Evolutionary conservation across 75 land plant genomes (phyloP), one percentile per base, ranked within the genome.

Genomic region (Ceratopteris richardii): DNA sequence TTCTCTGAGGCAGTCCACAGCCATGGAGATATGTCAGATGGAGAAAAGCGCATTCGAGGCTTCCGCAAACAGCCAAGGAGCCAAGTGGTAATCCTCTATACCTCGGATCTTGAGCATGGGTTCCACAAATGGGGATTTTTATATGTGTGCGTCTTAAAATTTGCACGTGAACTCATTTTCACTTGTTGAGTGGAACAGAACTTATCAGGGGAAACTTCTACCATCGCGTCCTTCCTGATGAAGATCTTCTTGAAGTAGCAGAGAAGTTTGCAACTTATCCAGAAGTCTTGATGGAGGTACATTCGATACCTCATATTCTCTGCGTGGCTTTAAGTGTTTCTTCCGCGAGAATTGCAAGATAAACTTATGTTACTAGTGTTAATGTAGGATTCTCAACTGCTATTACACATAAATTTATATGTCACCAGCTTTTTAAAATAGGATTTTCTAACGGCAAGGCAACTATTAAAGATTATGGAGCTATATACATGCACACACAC

Each of bases 261-360:
- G 55, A 52, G 4, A 65, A 58, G 17, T 46, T 55, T 46, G 29
- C 44, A 9, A 58, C 56, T 20, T 47, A 36, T 28, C 28, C 58
- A 31, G 71, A 71, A 31, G 43, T 71, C 29, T 54, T 71, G 26
- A 71, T 71, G 62, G 74, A 71, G 74, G 74, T 71, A 58, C 26
- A n/a, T 13, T 12, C 43, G 29, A 58, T 58, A 6, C 14, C 6
- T 12, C 30, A 24, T 9, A 23, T 4, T 29, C 12, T 36, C 21
- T 1, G 1, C 29, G 29, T 18, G 14, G 0, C 28, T 0, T 0
- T 26, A 11, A 46, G 36, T 47, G 12, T 26, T 25, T 56, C n/a
- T n/a, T n/a, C n/a, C n/a, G n/a, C n/a, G n/a, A n/a, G n/a, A n/a
- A n/a, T n/a, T n/a, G n/a, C n/a, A n/a, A n/a, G n/a, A n/a, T n/a